phyloP scores from a whole-genome alignment of 2,329 filamentous ascomycete species.

The Fusarium begoniae region DNA sequence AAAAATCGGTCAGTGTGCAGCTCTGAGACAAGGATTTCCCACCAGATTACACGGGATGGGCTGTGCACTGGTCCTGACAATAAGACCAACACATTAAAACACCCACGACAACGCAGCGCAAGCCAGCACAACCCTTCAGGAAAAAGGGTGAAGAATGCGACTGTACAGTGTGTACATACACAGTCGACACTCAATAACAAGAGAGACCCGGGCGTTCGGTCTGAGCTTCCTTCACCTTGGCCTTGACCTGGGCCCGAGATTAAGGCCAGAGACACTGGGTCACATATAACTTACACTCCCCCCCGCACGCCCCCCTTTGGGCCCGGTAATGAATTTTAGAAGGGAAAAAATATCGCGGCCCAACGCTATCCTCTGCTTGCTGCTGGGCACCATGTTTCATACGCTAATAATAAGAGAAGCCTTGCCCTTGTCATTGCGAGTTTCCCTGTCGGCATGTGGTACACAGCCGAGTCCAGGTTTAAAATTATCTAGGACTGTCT shows the following conservation, averaged over 20 bases:
- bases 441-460: conserved; percentile 38
- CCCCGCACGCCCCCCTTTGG: conserved; percentile 36
- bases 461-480: conserved; percentile 33
- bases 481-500: conserved; percentile 36
- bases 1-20: conserved; percentile 24
- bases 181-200: conserved; percentile 1
- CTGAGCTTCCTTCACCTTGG: conserved; percentile 41
- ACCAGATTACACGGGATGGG: conserved; percentile 1
- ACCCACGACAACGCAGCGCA: conserved; percentile 23
- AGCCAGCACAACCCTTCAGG: conserved; percentile 27
- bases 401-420: conserved; percentile 41
- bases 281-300: conserved; percentile 18
- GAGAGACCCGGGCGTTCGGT: conserved; percentile 37
- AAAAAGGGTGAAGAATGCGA: conserved; percentile 13
- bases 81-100: conserved; percentile 11
- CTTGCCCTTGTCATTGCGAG: conserved; percentile 31
- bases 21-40: conserved; percentile 24
- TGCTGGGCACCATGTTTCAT: conserved; percentile 43
- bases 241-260: conserved; percentile 37
- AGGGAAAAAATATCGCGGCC: conserved; percentile 27
- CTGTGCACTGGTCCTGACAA: conserved; percentile 7
- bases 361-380: conserved; percentile 33
- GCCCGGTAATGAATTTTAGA: conserved; percentile 30
- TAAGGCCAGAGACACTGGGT: conserved; percentile 41
- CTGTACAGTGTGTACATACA: conserved; percentile 36